Evolutionary conservation across 108 stramenopile species (phyloP).

Genomic region (Conticribra guillardii): DNA sequence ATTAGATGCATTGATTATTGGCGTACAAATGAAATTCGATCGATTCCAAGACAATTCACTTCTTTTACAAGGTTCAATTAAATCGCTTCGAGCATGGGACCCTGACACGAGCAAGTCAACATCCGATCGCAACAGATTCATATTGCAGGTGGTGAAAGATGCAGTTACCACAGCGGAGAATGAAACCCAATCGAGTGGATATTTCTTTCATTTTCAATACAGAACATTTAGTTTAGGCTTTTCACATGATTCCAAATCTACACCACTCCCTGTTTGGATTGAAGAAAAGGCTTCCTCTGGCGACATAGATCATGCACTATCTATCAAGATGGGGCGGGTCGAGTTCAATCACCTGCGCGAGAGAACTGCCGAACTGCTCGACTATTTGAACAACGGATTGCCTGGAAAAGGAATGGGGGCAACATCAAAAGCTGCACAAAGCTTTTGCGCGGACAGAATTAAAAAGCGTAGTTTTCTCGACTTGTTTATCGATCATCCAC

Average conservation of each 20-base stretch:
- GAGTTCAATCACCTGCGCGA: constrained; percentile 61
- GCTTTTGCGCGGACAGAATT: constrained; percentile 66
- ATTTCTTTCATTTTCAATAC: constrained; percentile 52
- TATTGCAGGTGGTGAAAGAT: constrained; percentile 34
- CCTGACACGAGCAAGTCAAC: constrained; percentile 37
- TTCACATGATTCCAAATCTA: neutral
- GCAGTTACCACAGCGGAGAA: neutral
- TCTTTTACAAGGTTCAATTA: constrained; percentile 2
- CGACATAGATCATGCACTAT: constrained; percentile 67
- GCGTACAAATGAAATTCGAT: constrained; percentile 9
- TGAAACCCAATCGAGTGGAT: neutral
- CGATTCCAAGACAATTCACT: constrained; percentile 8
- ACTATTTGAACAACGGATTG: constrained; percentile 77
- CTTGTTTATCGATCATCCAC: constrained; percentile 53
- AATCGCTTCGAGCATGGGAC: constrained; percentile 48
- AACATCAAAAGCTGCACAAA: constrained; percentile 71
- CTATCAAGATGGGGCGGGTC: constrained; percentile 44
- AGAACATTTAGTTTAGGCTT: constrained; percentile 33
- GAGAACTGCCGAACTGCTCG: constrained; percentile 67
- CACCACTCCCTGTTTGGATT: constrained; percentile 3
- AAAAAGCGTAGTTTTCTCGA: constrained; percentile 64
- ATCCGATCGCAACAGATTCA: constrained; percentile 39
- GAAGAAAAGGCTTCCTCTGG: neutral
- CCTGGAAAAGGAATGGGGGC: constrained; percentile 77
- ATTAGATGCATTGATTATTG: constrained; percentile 26